Evolutionary conservation across 345 rosid genomes (phyloP), one percentile per base, ranked within the genome.

Genomic region (Hibiscus tridactylites): DNA sequence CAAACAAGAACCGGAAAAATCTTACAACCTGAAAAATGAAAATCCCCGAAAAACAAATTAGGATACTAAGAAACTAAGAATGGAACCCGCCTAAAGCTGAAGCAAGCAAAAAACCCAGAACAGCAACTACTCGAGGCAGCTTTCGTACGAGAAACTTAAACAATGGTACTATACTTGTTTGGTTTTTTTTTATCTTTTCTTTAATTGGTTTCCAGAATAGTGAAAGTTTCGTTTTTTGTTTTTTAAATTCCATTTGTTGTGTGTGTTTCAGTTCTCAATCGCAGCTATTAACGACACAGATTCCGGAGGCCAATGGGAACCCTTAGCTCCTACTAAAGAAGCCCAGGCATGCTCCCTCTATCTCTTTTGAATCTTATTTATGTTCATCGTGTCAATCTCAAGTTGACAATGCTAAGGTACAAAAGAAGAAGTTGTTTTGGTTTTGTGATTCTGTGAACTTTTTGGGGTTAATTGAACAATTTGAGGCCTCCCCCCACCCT

Each of bases 321-420:
- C 98, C 74, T 76, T 95, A 70, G 99, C 99, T 73, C 99, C 99
- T 12, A 89, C 96, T 76, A 92, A 95, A 82, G 98, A 92, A 86
- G 97, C 98, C 67, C 99, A 92, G 97, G 99, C 83, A 54, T 28
- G 80, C 59, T 42, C 66, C 7, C 29, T 50, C 53, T 65, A 33
- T 61, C 44, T 42, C 64, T 73, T 57, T 71, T 10, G 29, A 19
- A 19, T 64, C 52, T 64, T 64, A 39, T 39, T 64, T 19, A 42
- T 17, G 31, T 64, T 64, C 68, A 19, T 17, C 29, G 10, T 37
- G 3, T 63, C 24, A 37, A 37, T 62, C 47, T 39, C 49, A 63
- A 65, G 33, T 21, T 65, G 19, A 24, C 35, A 65, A 12, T 4
- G 68, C 70, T 13, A 15, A 66, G 37, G 37, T 13, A 6, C 26